Conservation (phyloP, 306 rosid species). For the Vigna reflexopilosa region DNA sequence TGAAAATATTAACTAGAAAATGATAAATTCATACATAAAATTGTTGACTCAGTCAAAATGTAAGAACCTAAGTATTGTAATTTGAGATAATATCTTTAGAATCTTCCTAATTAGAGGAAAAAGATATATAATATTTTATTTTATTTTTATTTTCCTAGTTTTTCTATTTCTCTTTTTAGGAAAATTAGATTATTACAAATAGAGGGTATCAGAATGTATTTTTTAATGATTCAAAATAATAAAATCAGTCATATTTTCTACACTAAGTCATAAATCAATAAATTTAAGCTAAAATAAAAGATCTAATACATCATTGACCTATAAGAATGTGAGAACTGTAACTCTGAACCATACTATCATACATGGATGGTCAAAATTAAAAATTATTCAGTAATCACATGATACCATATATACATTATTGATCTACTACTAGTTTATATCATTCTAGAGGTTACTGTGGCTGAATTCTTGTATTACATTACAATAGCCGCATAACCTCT, state of each 20-base stretch:
- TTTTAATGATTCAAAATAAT: no score
- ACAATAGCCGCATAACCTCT: not conserved
- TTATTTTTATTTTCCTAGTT: no score
- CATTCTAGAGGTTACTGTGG: conserved; percentile 5
- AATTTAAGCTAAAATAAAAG: not conserved
- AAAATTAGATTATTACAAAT: no score
- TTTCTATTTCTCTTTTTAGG: no score
- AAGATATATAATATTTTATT: no score
- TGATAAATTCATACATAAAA: conserved; percentile 12
- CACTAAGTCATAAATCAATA: not conserved
- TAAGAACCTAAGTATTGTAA: not conserved
- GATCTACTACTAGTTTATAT: not conserved
- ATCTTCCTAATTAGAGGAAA: no score
- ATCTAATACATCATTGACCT: not conserved
- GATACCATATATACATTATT: no score
- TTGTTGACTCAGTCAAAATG: not conserved
- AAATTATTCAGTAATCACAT: no score
- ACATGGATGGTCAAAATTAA: no score
- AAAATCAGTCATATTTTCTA: no score
- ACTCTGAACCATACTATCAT: not conserved
- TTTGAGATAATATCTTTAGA: no score
- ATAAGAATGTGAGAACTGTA: not conserved
- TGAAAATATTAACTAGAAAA: conserved; percentile 36
- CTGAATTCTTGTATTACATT: conserved; percentile 20
- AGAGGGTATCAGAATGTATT: no score